Percentiles rank a stretch among this genome's conserved stretches.
Evolutionary conservation across 768 basidiomycete genomes (phyloP).

Genomic region (Neoboletus brunneissimus): DNA sequence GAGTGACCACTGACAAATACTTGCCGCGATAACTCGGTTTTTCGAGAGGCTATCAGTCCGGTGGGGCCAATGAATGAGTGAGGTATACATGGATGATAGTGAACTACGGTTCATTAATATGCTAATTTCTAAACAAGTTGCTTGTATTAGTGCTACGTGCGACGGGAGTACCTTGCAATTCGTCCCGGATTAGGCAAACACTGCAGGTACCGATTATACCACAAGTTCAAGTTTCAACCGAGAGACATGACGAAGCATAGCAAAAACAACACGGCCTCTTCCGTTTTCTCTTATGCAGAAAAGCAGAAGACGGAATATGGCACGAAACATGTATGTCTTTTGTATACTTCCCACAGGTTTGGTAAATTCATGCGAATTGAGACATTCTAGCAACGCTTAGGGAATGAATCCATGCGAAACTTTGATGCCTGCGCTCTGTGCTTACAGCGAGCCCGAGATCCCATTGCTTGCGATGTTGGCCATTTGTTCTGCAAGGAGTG

Average conservation of each 20-base stretch:
- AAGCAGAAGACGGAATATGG: conserved; percentile 81
- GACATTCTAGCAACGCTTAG: conserved; percentile 38
- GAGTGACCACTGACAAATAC: too few species aligned
- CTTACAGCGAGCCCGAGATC: conserved; percentile 77
- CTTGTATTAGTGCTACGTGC: too few species aligned
- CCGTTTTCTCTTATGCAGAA: conserved; percentile 87
- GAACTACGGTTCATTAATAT: too few species aligned
- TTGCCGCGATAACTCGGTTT: too few species aligned
- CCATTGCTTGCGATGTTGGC: conserved; percentile 78
- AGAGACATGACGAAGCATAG: conserved; percentile 79
- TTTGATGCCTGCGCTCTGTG: conserved; percentile 93
- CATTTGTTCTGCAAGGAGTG: conserved; percentile 98
- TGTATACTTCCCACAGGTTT: background rate
- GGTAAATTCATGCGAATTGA: conserved; percentile 5
- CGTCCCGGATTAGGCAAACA: too few species aligned
- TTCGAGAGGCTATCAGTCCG: too few species aligned
- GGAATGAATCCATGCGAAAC: conserved; percentile 88
- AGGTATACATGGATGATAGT: too few species aligned
- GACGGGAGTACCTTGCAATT: too few species aligned
- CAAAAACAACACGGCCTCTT: conserved; percentile 88
- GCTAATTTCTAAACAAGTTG: too few species aligned
- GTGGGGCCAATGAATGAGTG: too few species aligned
- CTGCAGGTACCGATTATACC: too few species aligned
- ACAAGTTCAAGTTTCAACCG: too few species aligned
- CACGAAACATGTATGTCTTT: conserved; percentile 59